Evolutionary conservation across 2,329 filamentous ascomycete species (phyloP), one percentile per base, ranked within the genome.

Genomic region (Aspergillaceae sp.): DNA sequence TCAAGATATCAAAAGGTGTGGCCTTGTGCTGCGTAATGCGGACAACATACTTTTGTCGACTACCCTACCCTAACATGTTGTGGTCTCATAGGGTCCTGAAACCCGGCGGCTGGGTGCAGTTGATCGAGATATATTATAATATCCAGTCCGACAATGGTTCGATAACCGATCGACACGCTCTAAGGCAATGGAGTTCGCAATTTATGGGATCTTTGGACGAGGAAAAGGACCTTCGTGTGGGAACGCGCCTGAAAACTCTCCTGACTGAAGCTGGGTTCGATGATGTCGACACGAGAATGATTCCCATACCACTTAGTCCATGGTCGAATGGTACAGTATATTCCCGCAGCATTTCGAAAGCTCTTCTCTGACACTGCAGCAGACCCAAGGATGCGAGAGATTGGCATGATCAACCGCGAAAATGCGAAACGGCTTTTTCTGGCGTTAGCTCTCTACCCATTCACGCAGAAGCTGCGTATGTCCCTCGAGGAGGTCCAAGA

Each of bases 81-180:
- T n/a, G 9, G 26, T 45, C 3, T 32, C 41, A 41, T 44, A 67
- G 64, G 51, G 62, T 65, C 2, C 70, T 90, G 51, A 83, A 80
- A 43, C 83, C 82, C 4, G 84, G 83, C 2, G 89, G 90, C 1
- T 95, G 88, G 87, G 77, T 86, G 48, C 88, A 95, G 60, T 83
- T 94, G 76, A 79, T 87, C n/a, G 90, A 95, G 61, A 78, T 90
- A 56, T 88, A 94, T 59, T 84, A 83, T 64, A 87, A 88, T 53
- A 82, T 87, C 28, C 90, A 94, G 63, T 94, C 87, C 0, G 82
- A 91, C 55, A 94, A 87, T 57, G 88, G 88, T 4, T 81, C 79
- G n/a, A 69, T 92, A 56, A 82, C 79, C 7, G 75, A 82, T 43
- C 76, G 76, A 44, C 78, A 86, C 61, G 83, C 81, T 2, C 71